Conservation (phyloP, 306 rosid genomes). For the Hippophae tibetana region DNA sequence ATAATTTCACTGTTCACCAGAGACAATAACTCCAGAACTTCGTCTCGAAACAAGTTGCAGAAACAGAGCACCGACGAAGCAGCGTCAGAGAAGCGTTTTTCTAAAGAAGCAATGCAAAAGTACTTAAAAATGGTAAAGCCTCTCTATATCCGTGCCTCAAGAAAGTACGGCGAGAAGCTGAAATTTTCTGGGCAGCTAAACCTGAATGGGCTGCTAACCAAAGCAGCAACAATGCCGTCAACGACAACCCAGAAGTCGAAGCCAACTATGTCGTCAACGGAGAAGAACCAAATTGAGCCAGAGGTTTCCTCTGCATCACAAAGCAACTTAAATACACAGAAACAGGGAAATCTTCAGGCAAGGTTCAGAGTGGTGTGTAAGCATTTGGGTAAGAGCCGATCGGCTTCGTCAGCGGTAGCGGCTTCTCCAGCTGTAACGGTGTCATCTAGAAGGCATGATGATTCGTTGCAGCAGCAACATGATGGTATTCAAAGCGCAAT, state of each 20-base stretch:
- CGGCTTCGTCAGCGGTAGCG: slow-evolving; percentile 79
- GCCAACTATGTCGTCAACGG: slow-evolving; percentile 12
- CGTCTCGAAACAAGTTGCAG: slow-evolving; percentile 26
- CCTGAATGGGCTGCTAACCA: slow-evolving; percentile 13
- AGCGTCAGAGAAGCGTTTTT: slow-evolving; percentile 52
- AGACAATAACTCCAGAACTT: slow-evolving; percentile 57
- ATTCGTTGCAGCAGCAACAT: slow-evolving; percentile 85
- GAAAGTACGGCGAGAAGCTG: slow-evolving; percentile 56
- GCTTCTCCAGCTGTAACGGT: slow-evolving; percentile 43
- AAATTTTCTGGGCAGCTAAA: slow-evolving; percentile 44
- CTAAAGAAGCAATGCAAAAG: slow-evolving; percentile 78
- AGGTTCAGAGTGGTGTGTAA: slow-evolving; percentile 75
- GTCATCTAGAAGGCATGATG: slow-evolving; percentile 59
- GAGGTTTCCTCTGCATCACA: slow-evolving; percentile 20
- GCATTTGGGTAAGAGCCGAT: slow-evolving; percentile 91
- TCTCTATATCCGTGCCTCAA: slow-evolving; percentile 67
- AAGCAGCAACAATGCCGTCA: background rate
- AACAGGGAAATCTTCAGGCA: slow-evolving; percentile 49
- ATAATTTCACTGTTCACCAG: slow-evolving; percentile 70
- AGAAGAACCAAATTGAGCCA: slow-evolving; percentile 23
- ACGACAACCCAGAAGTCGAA: background rate
- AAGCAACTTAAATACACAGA: slow-evolving; percentile 24
- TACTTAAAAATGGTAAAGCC: slow-evolving; percentile 87
- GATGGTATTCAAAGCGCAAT: slow-evolving; percentile 97
- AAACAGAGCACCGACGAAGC: slow-evolving; percentile 34